phyloP scores from a whole-genome alignment of 163 green algal species.

The Chlamydomonas reinhardtii region DNA sequence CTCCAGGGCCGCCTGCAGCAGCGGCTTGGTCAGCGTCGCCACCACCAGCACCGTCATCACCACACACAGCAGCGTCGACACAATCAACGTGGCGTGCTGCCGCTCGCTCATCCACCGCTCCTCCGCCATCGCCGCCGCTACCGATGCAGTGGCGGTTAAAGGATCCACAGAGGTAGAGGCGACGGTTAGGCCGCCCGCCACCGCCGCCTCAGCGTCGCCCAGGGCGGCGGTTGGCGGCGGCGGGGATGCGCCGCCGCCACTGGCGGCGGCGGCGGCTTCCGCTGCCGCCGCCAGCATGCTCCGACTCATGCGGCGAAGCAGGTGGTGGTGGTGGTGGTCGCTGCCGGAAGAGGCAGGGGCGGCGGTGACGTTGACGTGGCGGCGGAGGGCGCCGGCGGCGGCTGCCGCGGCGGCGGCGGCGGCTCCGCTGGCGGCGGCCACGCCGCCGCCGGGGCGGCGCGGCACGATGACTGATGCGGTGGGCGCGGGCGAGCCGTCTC shows the following conservation, averaged over 20 bases:
- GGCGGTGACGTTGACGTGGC: background rate
- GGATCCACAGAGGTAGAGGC: background rate
- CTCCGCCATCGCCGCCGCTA: background rate
- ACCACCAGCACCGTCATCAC: constrained; percentile 75
- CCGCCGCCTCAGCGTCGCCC: background rate
- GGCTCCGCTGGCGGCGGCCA: too few relatives aligned
- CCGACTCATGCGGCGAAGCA: too few relatives aligned
- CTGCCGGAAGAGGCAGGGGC: too few relatives aligned
- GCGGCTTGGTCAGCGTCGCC: constrained; percentile 76
- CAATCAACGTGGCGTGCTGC: constrained; percentile 78
- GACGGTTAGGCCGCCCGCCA: background rate
- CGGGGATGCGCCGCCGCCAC: background rate
- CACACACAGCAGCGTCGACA: constrained; percentile 73
- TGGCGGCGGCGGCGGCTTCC: background rate
- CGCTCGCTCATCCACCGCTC: background rate
- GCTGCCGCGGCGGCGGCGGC: too few relatives aligned
- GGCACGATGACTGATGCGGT: constrained; percentile 15
- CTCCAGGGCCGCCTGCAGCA: constrained; percentile 63
- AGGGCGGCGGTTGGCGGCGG: background rate
- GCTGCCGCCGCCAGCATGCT: background rate
- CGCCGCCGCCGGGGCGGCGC: too few relatives aligned
- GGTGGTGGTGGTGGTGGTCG: background rate
- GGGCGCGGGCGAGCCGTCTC: constrained; percentile 18
- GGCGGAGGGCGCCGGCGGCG: too few relatives aligned
- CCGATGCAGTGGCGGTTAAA: background rate